phyloP scores from a whole-genome alignment of 345 rosid species.

The Populus deltoides region DNA sequence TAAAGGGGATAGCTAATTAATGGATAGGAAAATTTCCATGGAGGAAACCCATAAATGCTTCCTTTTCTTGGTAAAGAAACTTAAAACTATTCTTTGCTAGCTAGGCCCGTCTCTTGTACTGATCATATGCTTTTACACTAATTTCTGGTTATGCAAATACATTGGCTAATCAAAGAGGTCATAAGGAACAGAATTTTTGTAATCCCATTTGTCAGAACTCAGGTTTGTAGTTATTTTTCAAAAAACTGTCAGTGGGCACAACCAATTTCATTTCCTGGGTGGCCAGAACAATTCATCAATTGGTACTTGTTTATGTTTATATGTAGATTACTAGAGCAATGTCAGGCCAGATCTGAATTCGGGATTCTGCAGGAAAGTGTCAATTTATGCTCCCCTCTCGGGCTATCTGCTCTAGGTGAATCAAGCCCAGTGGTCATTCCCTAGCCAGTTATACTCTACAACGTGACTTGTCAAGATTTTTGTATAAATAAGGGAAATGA shows the following conservation, averaged over 20 bases:
- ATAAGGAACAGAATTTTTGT: background rate
- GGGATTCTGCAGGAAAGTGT: background rate
- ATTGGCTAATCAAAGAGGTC: background rate
- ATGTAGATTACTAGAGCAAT: background rate
- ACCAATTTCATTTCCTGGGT: too few relatives aligned
- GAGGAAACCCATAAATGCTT: background rate
- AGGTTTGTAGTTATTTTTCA: too few relatives aligned
- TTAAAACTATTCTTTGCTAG: background rate
- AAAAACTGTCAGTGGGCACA: too few relatives aligned
- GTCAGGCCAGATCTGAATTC: background rate
- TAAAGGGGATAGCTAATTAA: background rate
- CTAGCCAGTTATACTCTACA: background rate
- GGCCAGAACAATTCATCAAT: too few relatives aligned
- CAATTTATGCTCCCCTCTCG: fast-evolving
- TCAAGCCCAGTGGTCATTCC: background rate
- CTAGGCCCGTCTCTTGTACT: background rate
- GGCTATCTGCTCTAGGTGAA: background rate
- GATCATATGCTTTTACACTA: background rate
- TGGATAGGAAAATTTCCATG: background rate
- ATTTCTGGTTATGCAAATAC: background rate
- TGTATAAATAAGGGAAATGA: background rate
- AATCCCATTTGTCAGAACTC: background rate
- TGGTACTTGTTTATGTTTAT: background rate
- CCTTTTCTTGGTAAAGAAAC: background rate
- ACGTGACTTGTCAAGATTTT: background rate